phyloP scores from a whole-genome alignment of 2,329 filamentous ascomycete genomes.

The Pseudofabraea citricarpa region DNA sequence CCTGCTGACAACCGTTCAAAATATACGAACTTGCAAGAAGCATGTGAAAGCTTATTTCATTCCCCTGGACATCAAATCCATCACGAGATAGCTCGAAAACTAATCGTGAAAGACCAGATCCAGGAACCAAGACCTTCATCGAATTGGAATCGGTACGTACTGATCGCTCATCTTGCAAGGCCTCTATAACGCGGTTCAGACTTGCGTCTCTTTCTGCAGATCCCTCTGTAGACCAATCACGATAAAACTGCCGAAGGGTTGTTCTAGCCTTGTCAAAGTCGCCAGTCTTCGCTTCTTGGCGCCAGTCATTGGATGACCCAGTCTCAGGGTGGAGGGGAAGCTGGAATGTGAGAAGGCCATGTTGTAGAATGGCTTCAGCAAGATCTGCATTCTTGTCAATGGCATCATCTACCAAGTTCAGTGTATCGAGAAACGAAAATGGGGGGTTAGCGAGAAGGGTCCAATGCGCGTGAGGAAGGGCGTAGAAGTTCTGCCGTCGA shows the following conservation, averaged over 20 bases:
- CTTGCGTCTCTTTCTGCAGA: conserved; percentile 68
- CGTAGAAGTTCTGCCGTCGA: conserved; percentile 88
- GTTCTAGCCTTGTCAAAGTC: conserved; percentile 91
- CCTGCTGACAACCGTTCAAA: conserved; percentile 59
- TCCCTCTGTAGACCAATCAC: conserved; percentile 87
- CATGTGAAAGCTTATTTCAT: conserved; percentile 96
- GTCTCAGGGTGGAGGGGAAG: conserved; percentile 16
- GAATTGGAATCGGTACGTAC: conserved; percentile 12
- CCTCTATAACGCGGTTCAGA: conserved; percentile 67
- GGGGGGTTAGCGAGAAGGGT: conserved; percentile 74
- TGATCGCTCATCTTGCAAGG: conserved; percentile 49
- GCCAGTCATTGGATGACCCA: conserved; percentile 50
- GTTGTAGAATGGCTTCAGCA: conserved; percentile 70
- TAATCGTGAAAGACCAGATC: conserved; percentile 81
- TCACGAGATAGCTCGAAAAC: conserved; percentile 78
- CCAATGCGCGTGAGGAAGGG: conserved; percentile 79
- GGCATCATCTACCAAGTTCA: conserved; percentile 76
- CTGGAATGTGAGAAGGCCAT: conserved; percentile 65
- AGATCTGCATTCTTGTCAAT: conserved; percentile 86
- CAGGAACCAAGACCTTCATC: conserved; percentile 70
- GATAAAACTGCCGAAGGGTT: conserved; percentile 88
- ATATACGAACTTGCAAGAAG: conserved; percentile 79
- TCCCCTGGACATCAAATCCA: conserved; percentile 78
- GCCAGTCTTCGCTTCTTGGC: conserved; percentile 61
- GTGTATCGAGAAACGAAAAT: conserved; percentile 75